Percentiles rank a stretch among this genome's conserved stretches.
phyloP scores from a whole-genome alignment of 2,329 filamentous ascomycete genomes.

The Fusarium protoensiforme region DNA sequence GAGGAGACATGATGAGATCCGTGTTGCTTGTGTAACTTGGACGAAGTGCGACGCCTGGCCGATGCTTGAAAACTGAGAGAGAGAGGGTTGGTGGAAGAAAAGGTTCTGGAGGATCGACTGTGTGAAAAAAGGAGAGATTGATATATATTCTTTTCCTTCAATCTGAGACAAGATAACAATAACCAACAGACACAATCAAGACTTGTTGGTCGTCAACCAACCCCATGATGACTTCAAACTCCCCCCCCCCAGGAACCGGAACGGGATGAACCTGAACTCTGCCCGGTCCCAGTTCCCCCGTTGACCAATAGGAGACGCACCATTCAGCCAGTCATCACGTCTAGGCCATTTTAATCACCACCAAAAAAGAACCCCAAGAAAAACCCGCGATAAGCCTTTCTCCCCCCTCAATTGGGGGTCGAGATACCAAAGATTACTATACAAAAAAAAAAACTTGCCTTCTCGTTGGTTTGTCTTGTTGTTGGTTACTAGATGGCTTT shows the following conservation, averaged over 20 bases:
- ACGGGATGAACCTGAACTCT: background rate
- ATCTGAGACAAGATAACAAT: background rate
- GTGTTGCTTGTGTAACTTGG: background rate
- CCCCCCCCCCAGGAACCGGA: background rate
- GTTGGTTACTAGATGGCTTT: background rate
- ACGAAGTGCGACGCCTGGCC: background rate
- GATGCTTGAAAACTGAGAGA: background rate
- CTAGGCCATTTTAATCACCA: slow-evolving; percentile 39
- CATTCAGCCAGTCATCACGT: slow-evolving; percentile 24
- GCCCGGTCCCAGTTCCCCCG: background rate
- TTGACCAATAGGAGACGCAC: slow-evolving; percentile 11
- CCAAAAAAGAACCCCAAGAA: slow-evolving; percentile 30
- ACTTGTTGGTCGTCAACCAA: background rate
- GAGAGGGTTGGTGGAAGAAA: background rate
- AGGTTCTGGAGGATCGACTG: background rate
- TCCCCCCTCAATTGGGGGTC: background rate
- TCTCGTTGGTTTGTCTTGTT: background rate
- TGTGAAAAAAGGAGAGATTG: background rate
- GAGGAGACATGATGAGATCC: background rate
- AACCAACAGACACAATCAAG: background rate
- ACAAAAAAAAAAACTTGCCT: background rate
- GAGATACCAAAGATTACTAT: slow-evolving; percentile 9
- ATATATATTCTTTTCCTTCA: background rate
- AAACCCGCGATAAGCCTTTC: slow-evolving; percentile 31
- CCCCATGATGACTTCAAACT: background rate